phyloP scores from a whole-genome alignment of 768 basidiomycete species.

The Pisolithus orientalis region DNA sequence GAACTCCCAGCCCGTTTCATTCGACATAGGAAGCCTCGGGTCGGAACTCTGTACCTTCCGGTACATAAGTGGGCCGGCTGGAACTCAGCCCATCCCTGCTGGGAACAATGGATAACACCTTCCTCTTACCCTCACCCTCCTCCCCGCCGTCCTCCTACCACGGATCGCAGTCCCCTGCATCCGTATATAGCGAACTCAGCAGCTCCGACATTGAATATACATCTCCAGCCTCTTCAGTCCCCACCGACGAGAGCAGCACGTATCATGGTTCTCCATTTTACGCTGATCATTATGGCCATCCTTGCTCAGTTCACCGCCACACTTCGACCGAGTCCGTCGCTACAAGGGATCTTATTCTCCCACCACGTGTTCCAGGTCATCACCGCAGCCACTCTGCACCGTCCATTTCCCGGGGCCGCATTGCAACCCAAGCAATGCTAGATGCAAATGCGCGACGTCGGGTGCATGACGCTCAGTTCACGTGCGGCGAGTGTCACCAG shows the following conservation, averaged over 20 bases:
- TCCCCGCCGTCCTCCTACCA: conserved; percentile 22
- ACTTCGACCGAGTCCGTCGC: conserved; percentile 3
- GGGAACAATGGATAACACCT: neutral
- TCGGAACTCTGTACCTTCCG: conserved; percentile 4
- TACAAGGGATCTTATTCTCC: neutral
- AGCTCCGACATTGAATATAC: conserved; percentile 19
- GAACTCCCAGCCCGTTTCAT: neutral
- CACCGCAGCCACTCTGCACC: conserved; percentile 16
- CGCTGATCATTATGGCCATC: conserved; percentile 1
- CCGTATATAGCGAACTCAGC: conserved; percentile 6
- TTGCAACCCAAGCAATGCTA: conserved; percentile 28
- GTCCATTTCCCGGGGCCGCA: conserved; percentile 7
- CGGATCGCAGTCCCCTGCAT: conserved; percentile 18
- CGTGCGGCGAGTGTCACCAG: conserved; percentile 15
- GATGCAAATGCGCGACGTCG: conserved; percentile 27
- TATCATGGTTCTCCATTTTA: conserved; percentile 2
- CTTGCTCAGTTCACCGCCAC: neutral
- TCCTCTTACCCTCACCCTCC: conserved; percentile 6
- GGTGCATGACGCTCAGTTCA: conserved; percentile 18
- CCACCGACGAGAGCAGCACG: conserved; percentile 3
- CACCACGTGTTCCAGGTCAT: neutral
- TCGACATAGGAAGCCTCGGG: conserved; percentile 13
- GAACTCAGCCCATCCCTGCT: no score
- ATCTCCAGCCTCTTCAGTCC: conserved; percentile 13
- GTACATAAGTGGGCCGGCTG: neutral